A percentile compares a stretch with the other conserved stretches of the same genome.
These are phyloP conservation scores for Lyophyllum decastes DNA, from an alignment of 768 basidiomycete species.

Conservation along the genomic window DNA sequence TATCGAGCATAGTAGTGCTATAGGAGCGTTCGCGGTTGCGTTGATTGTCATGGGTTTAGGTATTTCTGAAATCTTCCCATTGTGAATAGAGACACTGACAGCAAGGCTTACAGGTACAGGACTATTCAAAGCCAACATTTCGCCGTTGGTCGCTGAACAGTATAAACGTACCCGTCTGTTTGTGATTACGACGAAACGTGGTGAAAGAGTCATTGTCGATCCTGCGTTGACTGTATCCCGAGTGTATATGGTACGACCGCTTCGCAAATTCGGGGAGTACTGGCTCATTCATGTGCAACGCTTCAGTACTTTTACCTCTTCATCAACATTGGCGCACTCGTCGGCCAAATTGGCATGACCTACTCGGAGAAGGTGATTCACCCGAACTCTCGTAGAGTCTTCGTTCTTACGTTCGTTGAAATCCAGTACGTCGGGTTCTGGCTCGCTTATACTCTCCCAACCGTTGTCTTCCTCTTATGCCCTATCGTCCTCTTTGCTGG, in stretches of 20 bases:
- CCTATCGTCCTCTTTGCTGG: constrained; percentile 61
- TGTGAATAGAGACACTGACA: too few species aligned
- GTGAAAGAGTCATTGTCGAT: constrained; percentile 77
- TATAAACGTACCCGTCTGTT: constrained; percentile 57
- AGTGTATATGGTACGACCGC: constrained; percentile 66
- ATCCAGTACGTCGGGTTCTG: constrained; percentile 63
- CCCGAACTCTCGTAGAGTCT: not conserved
- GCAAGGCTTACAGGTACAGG: constrained; percentile 53
- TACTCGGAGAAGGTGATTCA: constrained; percentile 58
- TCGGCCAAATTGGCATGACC: constrained; percentile 70
- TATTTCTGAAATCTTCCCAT: constrained; percentile 45
- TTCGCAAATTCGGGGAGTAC: not conserved
- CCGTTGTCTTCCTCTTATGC: constrained; percentile 58
- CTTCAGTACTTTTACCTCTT: constrained; percentile 66
- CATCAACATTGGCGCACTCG: constrained; percentile 71
- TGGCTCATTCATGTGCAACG: not conserved
- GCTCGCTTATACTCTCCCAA: constrained; percentile 69
- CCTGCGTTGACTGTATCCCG: constrained; percentile 66
- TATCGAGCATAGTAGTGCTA: constrained; percentile 10
- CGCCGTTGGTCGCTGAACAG: constrained; percentile 79
- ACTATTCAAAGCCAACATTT: constrained; percentile 77
- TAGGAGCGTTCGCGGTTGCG: constrained; percentile 38
- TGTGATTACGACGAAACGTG: constrained; percentile 46
- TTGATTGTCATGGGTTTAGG: constrained; percentile 61
- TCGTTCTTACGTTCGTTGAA: not conserved